Evolutionary conservation across 768 basidiomycete genomes (phyloP).

Genomic region (Russula ochroleuca): DNA sequence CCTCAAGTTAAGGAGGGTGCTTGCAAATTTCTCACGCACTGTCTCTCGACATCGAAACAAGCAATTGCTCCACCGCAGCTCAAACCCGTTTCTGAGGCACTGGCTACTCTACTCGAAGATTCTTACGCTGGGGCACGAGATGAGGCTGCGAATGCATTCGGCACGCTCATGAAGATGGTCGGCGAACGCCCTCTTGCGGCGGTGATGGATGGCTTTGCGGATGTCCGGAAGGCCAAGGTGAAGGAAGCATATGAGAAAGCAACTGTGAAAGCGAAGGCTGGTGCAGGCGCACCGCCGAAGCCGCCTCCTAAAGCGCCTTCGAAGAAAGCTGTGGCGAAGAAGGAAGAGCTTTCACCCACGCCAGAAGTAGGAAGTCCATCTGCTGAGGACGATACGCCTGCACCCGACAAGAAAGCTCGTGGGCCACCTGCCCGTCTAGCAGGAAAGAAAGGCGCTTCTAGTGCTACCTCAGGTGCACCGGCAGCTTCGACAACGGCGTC

Average conservation of each 20-base stretch:
- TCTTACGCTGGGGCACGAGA: slow-evolving; percentile 83
- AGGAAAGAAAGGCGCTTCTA: slow-evolving; percentile 51
- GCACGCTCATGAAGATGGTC: slow-evolving; percentile 93
- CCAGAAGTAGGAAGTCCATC: slow-evolving; percentile 32
- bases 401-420: slow-evolving; percentile 36
- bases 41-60: slow-evolving; percentile 61
- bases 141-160: slow-evolving; percentile 84
- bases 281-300: slow-evolving; percentile 48
- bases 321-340: slow-evolving; percentile 33
- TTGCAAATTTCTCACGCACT: slow-evolving; percentile 79
- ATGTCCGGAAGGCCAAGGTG: slow-evolving; percentile 86
- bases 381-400: slow-evolving; percentile 35
- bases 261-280: slow-evolving; percentile 82
- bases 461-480: slow-evolving; percentile 30
- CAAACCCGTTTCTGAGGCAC: slow-evolving; percentile 73
- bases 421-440: slow-evolving; percentile 52
- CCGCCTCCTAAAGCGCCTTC: slow-evolving; percentile 18
- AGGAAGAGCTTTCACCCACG: slow-evolving; percentile 33
- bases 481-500: slow-evolving; percentile 32
- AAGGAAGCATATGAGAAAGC: slow-evolving; percentile 92
- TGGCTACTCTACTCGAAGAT: slow-evolving; percentile 79
- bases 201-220: slow-evolving; percentile 77
- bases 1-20: slow-evolving; percentile 96
- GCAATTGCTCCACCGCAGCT: slow-evolving; percentile 73
- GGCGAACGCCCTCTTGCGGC: slow-evolving; percentile 90